Conservation (phyloP, 192 early-diverging fungal genomes). For the Podila epicladia region DNA sequence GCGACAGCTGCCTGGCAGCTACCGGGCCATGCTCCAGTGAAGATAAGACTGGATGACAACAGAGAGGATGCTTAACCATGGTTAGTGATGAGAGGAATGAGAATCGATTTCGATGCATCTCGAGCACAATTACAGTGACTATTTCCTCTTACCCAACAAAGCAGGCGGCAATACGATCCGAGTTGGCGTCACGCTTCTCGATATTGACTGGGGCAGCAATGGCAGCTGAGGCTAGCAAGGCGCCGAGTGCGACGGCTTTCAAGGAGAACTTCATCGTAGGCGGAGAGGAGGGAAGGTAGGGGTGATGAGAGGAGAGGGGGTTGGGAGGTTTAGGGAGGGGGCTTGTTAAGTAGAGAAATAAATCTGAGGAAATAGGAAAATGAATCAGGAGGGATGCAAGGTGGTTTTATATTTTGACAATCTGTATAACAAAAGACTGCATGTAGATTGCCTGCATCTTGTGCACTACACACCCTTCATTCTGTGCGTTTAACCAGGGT, state of each 20-base stretch:
- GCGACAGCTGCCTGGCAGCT: constrained; percentile 36
- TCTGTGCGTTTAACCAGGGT: no score
- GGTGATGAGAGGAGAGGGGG: no score
- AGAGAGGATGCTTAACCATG: neutral
- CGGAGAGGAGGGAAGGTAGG: neutral
- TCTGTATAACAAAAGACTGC: no score
- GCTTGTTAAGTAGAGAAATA: neutral
- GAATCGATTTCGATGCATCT: neutral
- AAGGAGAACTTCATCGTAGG: constrained; percentile 44
- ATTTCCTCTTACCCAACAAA: constrained; percentile 26
- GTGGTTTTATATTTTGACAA: no score
- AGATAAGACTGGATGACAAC: constrained; percentile 21
- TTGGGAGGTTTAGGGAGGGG: neutral
- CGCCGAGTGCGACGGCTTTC: constrained; percentile 33
- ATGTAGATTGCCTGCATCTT: no score
- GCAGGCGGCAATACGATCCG: constrained; percentile 34
- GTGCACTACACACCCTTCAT: no score
- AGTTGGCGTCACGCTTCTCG: constrained; percentile 34
- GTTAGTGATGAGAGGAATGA: neutral
- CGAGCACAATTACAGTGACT: no score
- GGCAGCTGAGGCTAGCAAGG: constrained; percentile 17
- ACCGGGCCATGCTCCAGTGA: constrained; percentile 37
- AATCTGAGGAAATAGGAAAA: constrained; percentile 18
- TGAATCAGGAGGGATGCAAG: neutral
- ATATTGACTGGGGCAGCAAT: constrained; percentile 32